These are phyloP conservation scores for Trichoderma sp. DNA, from an alignment of 2,329 filamentous ascomycete genomes.

Conservation along the genomic window DNA sequence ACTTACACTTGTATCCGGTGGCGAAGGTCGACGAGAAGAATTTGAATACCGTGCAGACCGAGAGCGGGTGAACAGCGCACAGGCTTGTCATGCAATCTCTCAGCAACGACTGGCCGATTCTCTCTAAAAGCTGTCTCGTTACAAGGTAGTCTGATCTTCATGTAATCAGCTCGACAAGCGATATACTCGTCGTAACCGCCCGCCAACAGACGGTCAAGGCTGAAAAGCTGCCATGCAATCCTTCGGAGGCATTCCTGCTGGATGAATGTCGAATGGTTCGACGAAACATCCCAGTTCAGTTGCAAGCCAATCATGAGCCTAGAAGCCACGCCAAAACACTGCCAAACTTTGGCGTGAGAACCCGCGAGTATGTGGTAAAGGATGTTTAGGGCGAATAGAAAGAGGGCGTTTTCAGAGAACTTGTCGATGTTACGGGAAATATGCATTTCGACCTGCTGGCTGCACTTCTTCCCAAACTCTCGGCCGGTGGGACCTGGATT, in stretches of 20 bases:
- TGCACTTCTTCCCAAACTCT: slow-evolving; percentile 43
- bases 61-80: slow-evolving; percentile 31
- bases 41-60: slow-evolving; percentile 40
- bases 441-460: slow-evolving; percentile 43
- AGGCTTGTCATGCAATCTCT: slow-evolving; percentile 37
- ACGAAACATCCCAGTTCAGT: slow-evolving; percentile 43
- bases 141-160: slow-evolving; percentile 44
- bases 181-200: slow-evolving; percentile 46
- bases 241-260: slow-evolving; percentile 42
- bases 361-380: slow-evolving; percentile 42
- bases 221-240: slow-evolving; percentile 44
- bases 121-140: slow-evolving; percentile 39
- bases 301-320: slow-evolving; percentile 44
- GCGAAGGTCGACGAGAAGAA: slow-evolving; percentile 41
- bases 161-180: slow-evolving; percentile 40
- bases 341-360: slow-evolving; percentile 45
- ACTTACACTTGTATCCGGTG: slow-evolving; percentile 43
- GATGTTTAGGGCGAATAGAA: slow-evolving; percentile 41
- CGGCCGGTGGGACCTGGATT: slow-evolving; percentile 37
- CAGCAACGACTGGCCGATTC: slow-evolving; percentile 36
- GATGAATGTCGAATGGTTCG: slow-evolving; percentile 36
- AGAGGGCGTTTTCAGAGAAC: slow-evolving; percentile 39
- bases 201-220: slow-evolving; percentile 43
- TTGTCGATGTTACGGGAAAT: slow-evolving; percentile 45
- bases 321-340: slow-evolving; percentile 41